Base-by-base conservation (phyloP, 177 flowering plant species). In the Vitis hybrid region DNA sequence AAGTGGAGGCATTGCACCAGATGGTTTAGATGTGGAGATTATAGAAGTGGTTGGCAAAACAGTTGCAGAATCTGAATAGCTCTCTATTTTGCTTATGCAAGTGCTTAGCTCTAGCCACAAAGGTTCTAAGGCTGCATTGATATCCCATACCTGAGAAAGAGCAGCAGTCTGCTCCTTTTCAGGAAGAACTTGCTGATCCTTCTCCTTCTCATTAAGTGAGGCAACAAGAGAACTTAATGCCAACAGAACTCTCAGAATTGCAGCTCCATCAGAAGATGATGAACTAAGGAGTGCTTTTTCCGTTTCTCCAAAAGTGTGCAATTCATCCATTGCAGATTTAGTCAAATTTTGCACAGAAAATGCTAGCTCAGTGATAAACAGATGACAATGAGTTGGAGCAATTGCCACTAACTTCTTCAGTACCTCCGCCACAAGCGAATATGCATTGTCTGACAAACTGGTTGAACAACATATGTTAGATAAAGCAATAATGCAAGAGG, bases 371-470 rank as follows among this genome's bases (percentile, higher is more conserved):
- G 88, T 81, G 35, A 92, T 84, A 69, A 95, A 93, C 18, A 93
- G 80, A 71, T 81, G 87, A 70, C 93, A 88, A 75, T 91, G 94
- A 52, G 75, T 69, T 55, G 99, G 91, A 69, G 92, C 83, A 74
- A 88, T 84, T 1, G 89, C 85, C 56, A 89, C 99, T 83, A 95
- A 68, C 79, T 90, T 95, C 84, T 86, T 93, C 83, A 95, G 69
- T 15, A 93, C 95, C 80, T 93, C 98, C 10, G 91, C 91, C 68
- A 86, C 95, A 24, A 90, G 89, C 55, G 81, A 54, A 78, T 93
- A 95, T 5, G 91, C 97, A 83, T 85, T 89, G 64, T 93, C 98
- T 70, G 99, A 93, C 80, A 95, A 72, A 52, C 99, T 95, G 89
- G 35, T 19, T 46, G 56, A 7, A 65, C 50, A 58, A 56, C 52